These are phyloP conservation scores for Colletotrichum magnum DNA, from an alignment of 2,329 filamentous ascomycete genomes.

Conservation along the genomic window DNA sequence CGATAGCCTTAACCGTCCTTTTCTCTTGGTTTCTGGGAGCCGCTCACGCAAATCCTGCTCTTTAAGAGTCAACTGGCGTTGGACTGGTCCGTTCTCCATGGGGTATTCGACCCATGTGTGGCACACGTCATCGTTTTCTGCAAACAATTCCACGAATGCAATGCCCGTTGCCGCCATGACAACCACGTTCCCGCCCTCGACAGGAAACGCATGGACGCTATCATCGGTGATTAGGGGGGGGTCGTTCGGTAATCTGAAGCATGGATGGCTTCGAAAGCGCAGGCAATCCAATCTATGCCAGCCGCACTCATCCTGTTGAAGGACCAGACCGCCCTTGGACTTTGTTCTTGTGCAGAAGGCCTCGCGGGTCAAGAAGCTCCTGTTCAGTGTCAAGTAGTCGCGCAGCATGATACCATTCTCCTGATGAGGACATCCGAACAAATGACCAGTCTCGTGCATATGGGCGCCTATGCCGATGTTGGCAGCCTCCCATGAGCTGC, in stretches of 20 bases:
- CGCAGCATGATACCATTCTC: conserved; percentile 93
- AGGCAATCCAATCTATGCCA: conserved; percentile 94
- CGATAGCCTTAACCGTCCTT: conserved; percentile 77
- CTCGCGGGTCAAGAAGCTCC: conserved; percentile 85
- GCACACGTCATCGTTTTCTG: conserved; percentile 85
- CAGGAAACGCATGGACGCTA: conserved; percentile 88
- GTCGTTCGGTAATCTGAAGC: conserved; percentile 88
- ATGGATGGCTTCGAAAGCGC: conserved; percentile 90
- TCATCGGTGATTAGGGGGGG: conserved; percentile 73
- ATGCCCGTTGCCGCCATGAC: conserved; percentile 86
- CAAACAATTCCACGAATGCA: conserved; percentile 86
- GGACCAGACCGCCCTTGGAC: conserved; percentile 82
- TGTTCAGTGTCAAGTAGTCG: conserved; percentile 88
- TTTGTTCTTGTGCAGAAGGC: conserved; percentile 90
- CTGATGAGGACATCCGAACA: conserved; percentile 92
- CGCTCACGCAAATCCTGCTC: conserved; percentile 81
- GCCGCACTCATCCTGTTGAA: conserved; percentile 84
- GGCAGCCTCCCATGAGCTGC: conserved; percentile 95
- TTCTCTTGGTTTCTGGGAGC: conserved; percentile 80
- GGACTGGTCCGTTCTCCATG: conserved; percentile 72
- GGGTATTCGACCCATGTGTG: conserved; percentile 86
- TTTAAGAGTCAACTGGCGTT: conserved; percentile 80
- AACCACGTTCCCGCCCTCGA: conserved; percentile 82
- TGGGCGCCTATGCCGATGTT: conserved; percentile 95
- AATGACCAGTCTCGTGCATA: conserved; percentile 89